Evolutionary conservation across 148 eudicot genomes (phyloP).

Genomic region (Rhododendron mucronatum): DNA sequence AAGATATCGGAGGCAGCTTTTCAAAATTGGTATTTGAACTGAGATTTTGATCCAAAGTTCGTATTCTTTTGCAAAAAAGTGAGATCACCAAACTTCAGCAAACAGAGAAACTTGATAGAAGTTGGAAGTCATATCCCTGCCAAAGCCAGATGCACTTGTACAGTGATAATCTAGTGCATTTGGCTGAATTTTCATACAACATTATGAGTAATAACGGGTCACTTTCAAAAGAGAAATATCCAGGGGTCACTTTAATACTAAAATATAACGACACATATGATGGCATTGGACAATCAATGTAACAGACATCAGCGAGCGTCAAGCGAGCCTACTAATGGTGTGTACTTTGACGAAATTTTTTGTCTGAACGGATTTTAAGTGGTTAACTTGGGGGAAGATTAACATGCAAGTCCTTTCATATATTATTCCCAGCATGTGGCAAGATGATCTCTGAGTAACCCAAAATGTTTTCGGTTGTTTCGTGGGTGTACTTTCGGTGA

Average conservation of each 20-base stretch:
- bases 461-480: not conserved
- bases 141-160: not conserved
- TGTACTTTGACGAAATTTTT: not conserved
- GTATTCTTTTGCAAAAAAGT: not conserved
- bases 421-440: not conserved
- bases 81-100: not conserved
- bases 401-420: not conserved
- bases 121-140: not conserved
- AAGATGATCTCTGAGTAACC: not conserved
- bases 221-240: not conserved
- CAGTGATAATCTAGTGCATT: not conserved
- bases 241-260: not conserved
- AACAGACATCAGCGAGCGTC: not conserved
- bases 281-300: not conserved
- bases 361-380: not conserved
- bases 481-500: not conserved
- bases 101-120: not conserved
- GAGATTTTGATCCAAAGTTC: not conserved
- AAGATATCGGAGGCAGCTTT: not conserved
- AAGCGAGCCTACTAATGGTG: too few relatives aligned
- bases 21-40: not conserved
- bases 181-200: too few relatives aligned
- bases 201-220: not conserved
- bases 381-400: not conserved
- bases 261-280: not conserved